Base-by-base conservation (phyloP, 352 stramenopile species). In the Phytophthora uliginosa region DNA sequence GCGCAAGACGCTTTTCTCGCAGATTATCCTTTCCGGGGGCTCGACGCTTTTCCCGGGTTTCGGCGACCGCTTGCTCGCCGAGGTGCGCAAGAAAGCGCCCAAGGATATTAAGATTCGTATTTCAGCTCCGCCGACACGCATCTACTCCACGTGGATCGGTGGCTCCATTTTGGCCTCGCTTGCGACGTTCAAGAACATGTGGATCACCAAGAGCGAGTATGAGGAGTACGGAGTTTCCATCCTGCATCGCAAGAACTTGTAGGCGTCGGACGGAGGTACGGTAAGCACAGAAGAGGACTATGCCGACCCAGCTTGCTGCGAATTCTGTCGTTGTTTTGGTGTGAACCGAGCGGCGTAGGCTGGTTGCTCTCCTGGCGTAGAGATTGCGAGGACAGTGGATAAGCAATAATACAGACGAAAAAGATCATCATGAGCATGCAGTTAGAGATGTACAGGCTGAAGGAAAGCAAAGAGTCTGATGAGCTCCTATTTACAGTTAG, bases 161-260 rank as follows among this genome's bases (percentile, higher is more conserved):
- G 98, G 97, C 24, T 99, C 97, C 71, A 99, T 99, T 79, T 83
- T 99, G 38, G 97, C 92, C 31, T 99, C 95, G 64, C 88, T 99
- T 26, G 97, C 96, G 54, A 99, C 94, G 24, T 99, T 99, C 86
- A 97, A 99, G 83, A 98, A 99, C 70, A 99, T 99, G 97, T 99
- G 97, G 97, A 98, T 99, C 78, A 98, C 96, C 53, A 99, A 98
- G 83, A 91, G 86, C 56, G 98, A 99, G 83, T 99, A 99, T 78
- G 98, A 99, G 55, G 98, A 99, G 84, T 97, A 97, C 76, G 98
- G 98, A 24, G 82, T 95, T 60, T 93, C 89, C n/a, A 99, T 99
- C 80, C 85, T 99, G 24, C 96, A 99, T 88, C 92, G 97, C 66
- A 99, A 99, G 77, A 99, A 95, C 57, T 83, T 97, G 62, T 97